Evolutionary conservation across 495 filamentous ascomycete species (phyloP), one percentile per base, ranked within the genome.

Genomic region (Xylaria palmicola): DNA sequence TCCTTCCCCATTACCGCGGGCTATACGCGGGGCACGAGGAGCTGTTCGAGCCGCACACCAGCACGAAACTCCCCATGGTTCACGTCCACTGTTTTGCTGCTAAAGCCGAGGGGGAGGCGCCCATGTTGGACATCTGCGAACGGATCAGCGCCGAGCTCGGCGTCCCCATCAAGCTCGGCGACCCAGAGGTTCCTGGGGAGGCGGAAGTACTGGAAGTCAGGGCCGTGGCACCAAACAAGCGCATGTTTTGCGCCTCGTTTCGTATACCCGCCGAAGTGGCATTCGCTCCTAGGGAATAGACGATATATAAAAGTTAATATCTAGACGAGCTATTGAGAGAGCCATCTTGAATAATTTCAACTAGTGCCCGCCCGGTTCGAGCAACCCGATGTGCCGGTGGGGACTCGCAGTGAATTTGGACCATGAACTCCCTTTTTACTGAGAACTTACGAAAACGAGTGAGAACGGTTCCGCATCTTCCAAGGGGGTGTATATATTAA

Each of bases 171-270:
- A 84, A 73, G 20, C 78, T 81, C 1, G 88, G 85, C 24, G 81
- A 84, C 54, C 69, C 76, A 1, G 76, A 83, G 51, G 73, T 75
- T 6, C 82, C 84, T 13, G 72, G 85, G 13, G 81, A 88, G 57
- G 77, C 91, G 26, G 77, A 79, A 13, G 81, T 98, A 12, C 79
- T 87, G 65, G 86, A 94, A 74, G 91, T 98, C 17, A 79, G 94
- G 63, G 83, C 94, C 59, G 95, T 98, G 56, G 90, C 92, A 63
- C 94, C 95, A 30, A 87, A 88, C 62, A 98, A 98, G 82, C 84
- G 86, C 68, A 97, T 97, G 91, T 97, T 95, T 74, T 98, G 94
- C 73, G 92, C 90, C 7, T 95, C 85, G 63, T 97, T 98, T 72
- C 81, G 91, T 53, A 65, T 98, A 43, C 95, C 94, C 24, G 64